Evolutionary conservation across 805 yeast genomes (phyloP).

Genomic region (Wickerhamiella azymoides): DNA sequence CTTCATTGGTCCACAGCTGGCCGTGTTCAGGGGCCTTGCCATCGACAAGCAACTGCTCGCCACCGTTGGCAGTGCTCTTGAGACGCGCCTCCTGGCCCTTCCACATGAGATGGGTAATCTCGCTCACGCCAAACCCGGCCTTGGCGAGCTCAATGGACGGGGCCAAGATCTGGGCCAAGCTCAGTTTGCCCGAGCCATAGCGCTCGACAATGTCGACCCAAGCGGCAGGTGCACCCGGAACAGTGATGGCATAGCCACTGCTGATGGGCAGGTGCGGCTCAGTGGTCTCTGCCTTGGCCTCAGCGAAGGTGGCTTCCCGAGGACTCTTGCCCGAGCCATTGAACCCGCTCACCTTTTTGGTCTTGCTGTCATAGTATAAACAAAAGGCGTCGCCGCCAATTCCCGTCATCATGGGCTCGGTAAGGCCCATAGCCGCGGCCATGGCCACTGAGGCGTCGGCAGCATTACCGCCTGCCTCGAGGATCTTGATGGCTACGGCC

Average conservation of each 20-base stretch:
- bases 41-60: slow-evolving; percentile 25
- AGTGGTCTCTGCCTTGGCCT: slow-evolving; percentile 29
- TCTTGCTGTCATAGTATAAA: slow-evolving; percentile 37
- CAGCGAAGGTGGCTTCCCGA: slow-evolving; percentile 33
- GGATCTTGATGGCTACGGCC: slow-evolving; percentile 52
- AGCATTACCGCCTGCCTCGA: slow-evolving; percentile 57
- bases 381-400: slow-evolving; percentile 39
- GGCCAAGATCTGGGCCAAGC: slow-evolving; percentile 36
- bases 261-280: slow-evolving; percentile 36
- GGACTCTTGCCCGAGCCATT: slow-evolving; percentile 72
- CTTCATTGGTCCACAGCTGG: slow-evolving; percentile 38
- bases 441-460: slow-evolving; percentile 32
- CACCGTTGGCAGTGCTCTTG: slow-evolving; percentile 24
- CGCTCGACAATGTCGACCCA: slow-evolving; percentile 56
- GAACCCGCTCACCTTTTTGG: slow-evolving; percentile 44
- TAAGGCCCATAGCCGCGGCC: slow-evolving; percentile 27
- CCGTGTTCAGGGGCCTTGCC: slow-evolving; percentile 44
- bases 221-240: slow-evolving; percentile 71
- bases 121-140: slow-evolving; percentile 50
- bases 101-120: slow-evolving; percentile 44
- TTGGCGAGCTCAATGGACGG: slow-evolving; percentile 48
- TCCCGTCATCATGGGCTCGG: slow-evolving; percentile 31
- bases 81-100: slow-evolving; percentile 29
- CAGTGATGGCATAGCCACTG: slow-evolving; percentile 49
- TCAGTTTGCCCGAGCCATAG: slow-evolving; percentile 62